Percentiles rank a stretch among this genome's conserved stretches.
phyloP scores from a whole-genome alignment of 441 rosid species.

The Viola pubescens region DNA sequence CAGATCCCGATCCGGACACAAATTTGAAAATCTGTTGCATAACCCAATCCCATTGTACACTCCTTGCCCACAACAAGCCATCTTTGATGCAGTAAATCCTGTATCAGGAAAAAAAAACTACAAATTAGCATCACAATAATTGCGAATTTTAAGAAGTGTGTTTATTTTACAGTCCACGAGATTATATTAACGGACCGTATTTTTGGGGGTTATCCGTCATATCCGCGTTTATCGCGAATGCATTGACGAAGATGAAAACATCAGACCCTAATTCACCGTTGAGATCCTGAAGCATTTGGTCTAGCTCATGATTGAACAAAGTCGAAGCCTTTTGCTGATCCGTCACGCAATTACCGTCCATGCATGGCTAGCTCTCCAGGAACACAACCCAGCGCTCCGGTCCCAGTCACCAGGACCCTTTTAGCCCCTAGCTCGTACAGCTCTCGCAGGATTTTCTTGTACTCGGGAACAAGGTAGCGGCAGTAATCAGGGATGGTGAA shows the following conservation, averaged over 20 bases:
- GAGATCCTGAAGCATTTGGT: slow-evolving; percentile 34
- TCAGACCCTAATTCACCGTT: slow-evolving; percentile 43
- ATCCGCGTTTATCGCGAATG: slow-evolving; percentile 37
- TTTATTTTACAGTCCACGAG: background rate
- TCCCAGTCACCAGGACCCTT: slow-evolving; percentile 69
- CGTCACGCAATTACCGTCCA: slow-evolving; percentile 45
- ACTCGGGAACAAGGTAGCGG: slow-evolving; percentile 51
- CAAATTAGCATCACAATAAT: background rate
- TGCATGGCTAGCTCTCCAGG: slow-evolving; percentile 69
- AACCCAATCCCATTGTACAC: slow-evolving; percentile 51
- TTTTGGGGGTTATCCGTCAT: slow-evolving; percentile 40
- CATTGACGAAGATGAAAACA: slow-evolving; percentile 48
- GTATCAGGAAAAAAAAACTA: background rate
- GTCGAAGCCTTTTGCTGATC: slow-evolving; percentile 48
- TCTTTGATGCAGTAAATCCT: slow-evolving; percentile 52
- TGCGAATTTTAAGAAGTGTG: background rate
- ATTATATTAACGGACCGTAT: slow-evolving; percentile 30
- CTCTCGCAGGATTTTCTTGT: slow-evolving; percentile 48
- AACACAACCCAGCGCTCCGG: slow-evolving; percentile 76
- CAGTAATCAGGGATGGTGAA: slow-evolving; percentile 51
- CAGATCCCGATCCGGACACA: slow-evolving; percentile 41
- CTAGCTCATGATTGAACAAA: slow-evolving; percentile 53
- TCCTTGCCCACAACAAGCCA: slow-evolving; percentile 68
- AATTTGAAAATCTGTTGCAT: slow-evolving; percentile 39
- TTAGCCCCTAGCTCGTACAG: slow-evolving; percentile 61